Base-by-base conservation (phyloP, 805 yeast genomes). In the Suhomyces kilbournensis region DNA sequence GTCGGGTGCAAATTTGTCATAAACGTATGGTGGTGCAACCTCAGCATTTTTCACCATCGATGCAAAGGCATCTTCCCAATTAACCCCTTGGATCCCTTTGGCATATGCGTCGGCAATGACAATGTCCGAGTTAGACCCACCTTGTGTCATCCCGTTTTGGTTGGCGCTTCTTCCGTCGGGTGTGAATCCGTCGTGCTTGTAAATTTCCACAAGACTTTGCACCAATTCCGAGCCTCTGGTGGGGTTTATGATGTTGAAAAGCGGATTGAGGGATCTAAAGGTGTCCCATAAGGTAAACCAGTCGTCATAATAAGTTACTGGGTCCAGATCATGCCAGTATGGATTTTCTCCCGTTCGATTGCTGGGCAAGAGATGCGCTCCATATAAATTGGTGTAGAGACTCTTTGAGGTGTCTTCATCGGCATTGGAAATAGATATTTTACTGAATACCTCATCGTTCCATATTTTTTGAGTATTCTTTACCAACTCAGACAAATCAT, bases 211-310 rank as follows among this genome's bases (percentile, higher is more conserved):
- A 26, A 71, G 58, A 2, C 66, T 49, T 39, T 69, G 56, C 3
- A 69, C 53, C 53, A 71, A 56, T 23, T 68, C 74, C 8, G 65
- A 53, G 20, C 64, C 65, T 28, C 64, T 54, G 7, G 51, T 49
- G n/a, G 68, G 67, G 46, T 61, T 59, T 19, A 69, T 49, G n/a
- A 68, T 61, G 46, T 67, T 62, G 46, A 64, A 53, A 19, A 68
- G 53, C 47, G 77, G 71, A 54, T 69, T 62, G 38, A 69, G 55
- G 28, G 67, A 58, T 52, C 78, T 44, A 65, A 74, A 67, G 17
- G 73, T 61, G 60, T 75, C 70, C 77, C 76, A 64, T 46, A 72
- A 60, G 49, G 78, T 62, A 54, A 65, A 63, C 70, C 72, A 63
- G 47, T 72, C 70, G 60, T 70, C 74, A 48, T 69, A 70, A 49